phyloP scores from a whole-genome alignment of 2,329 filamentous ascomycete genomes.

The Colletotrichum graminicola region DNA sequence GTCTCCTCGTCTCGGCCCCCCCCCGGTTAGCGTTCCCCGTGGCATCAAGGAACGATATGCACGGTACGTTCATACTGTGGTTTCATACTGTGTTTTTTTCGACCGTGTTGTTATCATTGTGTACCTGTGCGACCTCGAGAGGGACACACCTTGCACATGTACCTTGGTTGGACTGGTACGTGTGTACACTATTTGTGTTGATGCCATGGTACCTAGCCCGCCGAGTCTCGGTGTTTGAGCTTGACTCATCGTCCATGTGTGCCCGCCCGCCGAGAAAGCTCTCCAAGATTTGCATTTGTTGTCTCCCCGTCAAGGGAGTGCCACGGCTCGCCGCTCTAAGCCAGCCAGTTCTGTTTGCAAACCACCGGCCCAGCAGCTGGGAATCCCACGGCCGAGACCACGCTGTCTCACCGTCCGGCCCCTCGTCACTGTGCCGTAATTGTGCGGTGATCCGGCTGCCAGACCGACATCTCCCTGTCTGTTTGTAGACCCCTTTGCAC shows the following conservation, averaged over 20 bases:
- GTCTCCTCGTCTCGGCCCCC: slow-evolving; percentile 6
- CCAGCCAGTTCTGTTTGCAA: not conserved
- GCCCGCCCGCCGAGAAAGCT: not conserved
- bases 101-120: too few species aligned
- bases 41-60: slow-evolving; percentile 13
- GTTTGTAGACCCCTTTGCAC: not conserved
- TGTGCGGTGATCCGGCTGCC: not conserved
- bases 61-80: too few species aligned
- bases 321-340: not conserved
- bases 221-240: slow-evolving; percentile 33
- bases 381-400: slow-evolving; percentile 22
- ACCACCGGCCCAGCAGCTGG: not conserved
- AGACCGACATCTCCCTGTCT: slow-evolving; percentile 1
- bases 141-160: too few species aligned
- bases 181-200: not conserved
- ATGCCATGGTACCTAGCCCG: too few species aligned
- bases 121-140: too few species aligned
- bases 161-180: too few species aligned
- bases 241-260: too few species aligned
- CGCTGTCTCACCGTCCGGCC: slow-evolving; percentile 27
- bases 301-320: slow-evolving; percentile 16
- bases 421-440: slow-evolving; percentile 1
- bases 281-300: not conserved
- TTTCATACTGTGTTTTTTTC: too few species aligned
- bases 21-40: slow-evolving; percentile 28